Evolutionary conservation across 73 alveolate genomes (phyloP).

Genomic region (Blepharisma japonicum): DNA sequence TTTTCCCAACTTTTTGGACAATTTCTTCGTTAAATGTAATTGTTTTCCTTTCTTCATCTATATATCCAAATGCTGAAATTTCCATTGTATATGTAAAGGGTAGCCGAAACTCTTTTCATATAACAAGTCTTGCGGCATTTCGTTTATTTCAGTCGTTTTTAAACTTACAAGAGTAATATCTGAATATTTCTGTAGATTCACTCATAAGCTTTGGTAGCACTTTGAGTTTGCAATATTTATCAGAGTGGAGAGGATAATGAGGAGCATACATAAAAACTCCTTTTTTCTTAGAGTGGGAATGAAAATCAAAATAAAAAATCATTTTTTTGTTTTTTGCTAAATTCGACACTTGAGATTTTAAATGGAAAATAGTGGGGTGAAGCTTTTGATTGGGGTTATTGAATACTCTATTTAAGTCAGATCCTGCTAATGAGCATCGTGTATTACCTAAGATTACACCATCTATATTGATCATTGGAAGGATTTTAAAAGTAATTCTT

Average conservation of each 20-base stretch:
- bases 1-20: neutral
- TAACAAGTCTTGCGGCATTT: constrained; percentile 65
- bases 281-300: constrained; percentile 72
- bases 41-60: constrained; percentile 29
- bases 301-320: constrained; percentile 69
- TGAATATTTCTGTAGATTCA: constrained; percentile 46
- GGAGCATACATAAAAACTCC: constrained; percentile 51
- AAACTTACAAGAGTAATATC: constrained; percentile 60
- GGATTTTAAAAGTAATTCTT: constrained; percentile 66
- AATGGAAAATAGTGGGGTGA: constrained; percentile 86
- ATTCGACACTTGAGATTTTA: constrained; percentile 72
- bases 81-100: constrained; percentile 58
- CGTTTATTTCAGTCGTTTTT: constrained; percentile 62
- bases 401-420: constrained; percentile 80
- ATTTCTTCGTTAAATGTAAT: neutral
- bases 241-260: constrained; percentile 42
- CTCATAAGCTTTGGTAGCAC: constrained; percentile 64
- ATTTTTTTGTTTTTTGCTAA: constrained; percentile 71
- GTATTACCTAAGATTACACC: constrained; percentile 84
- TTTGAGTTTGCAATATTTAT: constrained; percentile 36
- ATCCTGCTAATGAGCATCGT: constrained; percentile 66
- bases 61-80: constrained; percentile 50
- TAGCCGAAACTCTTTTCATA: constrained; percentile 63
- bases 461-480: constrained; percentile 82
- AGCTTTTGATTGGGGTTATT: constrained; percentile 50